Base-by-base conservation (phyloP, 2,329 filamentous ascomycete genomes). In the Trichothecium roseum region DNA sequence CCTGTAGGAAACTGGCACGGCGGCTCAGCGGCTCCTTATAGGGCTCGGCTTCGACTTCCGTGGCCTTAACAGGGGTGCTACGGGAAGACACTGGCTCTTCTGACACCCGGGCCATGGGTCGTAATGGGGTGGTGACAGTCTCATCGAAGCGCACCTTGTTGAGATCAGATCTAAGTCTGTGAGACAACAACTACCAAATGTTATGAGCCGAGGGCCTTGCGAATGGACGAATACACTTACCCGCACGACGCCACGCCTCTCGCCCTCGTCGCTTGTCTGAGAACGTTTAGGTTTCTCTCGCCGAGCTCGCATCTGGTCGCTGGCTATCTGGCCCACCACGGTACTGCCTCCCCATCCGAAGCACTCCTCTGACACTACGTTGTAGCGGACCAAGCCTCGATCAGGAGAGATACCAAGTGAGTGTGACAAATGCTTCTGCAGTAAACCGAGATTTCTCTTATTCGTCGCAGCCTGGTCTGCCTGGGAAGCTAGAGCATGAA, bases 391-490 rank as follows among this genome's bases (percentile, higher is more conserved):
- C 24, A 87, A 68, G 2, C 87, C 86, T 28, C 84, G 72, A 1
- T 73, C 64, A 0, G 78, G 56, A 0, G 66, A 49, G 3, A 94
- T 83, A 2, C 74, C 72, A 1, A 94, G 64, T 1, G 77, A 67
- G 17, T 85, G 80, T 12, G 77, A 68, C 55, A 94, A 71, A 53
- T 83, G 80, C n/a, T 66, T 68, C 51, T 91, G 84, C 4, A 93
- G 72, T 14, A 93, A 60, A n/a, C 71, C 68, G 1, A 84, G 77
- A 54, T 89, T 91, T 42, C 85, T 76, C 53, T 83, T 82, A 60
- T 94, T 94, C 35, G 76, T 84, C 4, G 77, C 72, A 0, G 83
- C 74, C 41, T 80, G 78, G 2, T 28, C 18, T 38, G 91, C 62
- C 43, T 84, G 71, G 9, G 67, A 67, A 1, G 81, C 69, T 8